A percentile compares a stretch with the other conserved stretches of the same genome.
These are phyloP conservation scores for Geotrichum klebahnii DNA, from an alignment of 1,139 yeast species.

Conservation along the genomic window DNA sequence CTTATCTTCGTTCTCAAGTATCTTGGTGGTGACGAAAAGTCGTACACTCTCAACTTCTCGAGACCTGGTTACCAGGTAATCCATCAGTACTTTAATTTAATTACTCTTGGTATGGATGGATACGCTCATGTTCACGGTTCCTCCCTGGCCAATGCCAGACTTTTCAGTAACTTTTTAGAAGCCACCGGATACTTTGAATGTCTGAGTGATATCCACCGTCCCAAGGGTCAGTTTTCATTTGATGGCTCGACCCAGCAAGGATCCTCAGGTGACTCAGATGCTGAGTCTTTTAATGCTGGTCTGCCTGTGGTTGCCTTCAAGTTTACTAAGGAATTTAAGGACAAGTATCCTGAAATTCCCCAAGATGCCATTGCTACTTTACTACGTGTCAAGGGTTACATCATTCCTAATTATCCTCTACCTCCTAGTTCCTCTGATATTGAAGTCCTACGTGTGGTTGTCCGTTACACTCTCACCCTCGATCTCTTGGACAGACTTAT, in stretches of 20 bases:
- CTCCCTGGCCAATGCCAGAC: slow-evolving; percentile 65
- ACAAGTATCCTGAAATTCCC: slow-evolving; percentile 75
- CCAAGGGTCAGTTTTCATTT: slow-evolving; percentile 36
- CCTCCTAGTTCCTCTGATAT: slow-evolving; percentile 53
- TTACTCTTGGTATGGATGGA: slow-evolving; percentile 67
- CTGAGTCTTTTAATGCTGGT: slow-evolving; percentile 57
- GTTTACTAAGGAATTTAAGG: slow-evolving; percentile 55
- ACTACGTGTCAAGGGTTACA: slow-evolving; percentile 78
- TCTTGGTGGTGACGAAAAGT: slow-evolving; percentile 84
- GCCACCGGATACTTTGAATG: slow-evolving; percentile 66
- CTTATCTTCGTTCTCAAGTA: slow-evolving; percentile 76
- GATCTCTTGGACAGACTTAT: slow-evolving; percentile 71
- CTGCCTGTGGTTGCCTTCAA: slow-evolving; percentile 88
- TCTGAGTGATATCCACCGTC: slow-evolving; percentile 72
- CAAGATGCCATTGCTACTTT: slow-evolving; percentile 70
- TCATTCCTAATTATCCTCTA: slow-evolving; percentile 83
- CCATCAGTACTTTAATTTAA: slow-evolving; percentile 78
- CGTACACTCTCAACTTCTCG: slow-evolving; percentile 81
- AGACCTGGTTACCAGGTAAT: slow-evolving; percentile 90
- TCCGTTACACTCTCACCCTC: slow-evolving; percentile 64
- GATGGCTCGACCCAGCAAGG: slow-evolving; percentile 21
- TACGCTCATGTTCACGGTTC: slow-evolving; percentile 58
- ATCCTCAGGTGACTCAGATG: slow-evolving; percentile 30
- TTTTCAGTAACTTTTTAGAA: slow-evolving; percentile 62
- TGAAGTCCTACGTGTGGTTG: slow-evolving; percentile 82